Base-by-base conservation (phyloP, 1,139 yeast genomes). In the Magnusiomyces clavatus region DNA sequence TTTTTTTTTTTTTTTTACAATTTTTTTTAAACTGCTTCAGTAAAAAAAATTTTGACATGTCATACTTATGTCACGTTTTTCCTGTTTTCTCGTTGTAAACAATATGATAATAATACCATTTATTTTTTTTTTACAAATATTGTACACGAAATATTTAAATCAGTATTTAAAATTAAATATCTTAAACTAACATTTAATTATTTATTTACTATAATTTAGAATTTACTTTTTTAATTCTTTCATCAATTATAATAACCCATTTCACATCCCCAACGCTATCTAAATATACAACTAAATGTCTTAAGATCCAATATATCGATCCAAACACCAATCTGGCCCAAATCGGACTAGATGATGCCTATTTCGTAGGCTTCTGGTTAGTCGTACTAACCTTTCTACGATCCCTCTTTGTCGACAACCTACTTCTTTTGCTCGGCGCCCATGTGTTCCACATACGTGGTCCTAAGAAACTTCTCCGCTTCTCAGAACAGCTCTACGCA, bases 401-500 rank as follows among this genome's bases (percentile, higher is more conserved):
- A 57, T 77, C 86, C 2, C 67, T 76, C 34, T 62, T 80, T 45
- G 83, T 86, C 82, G 75, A 77, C 52, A 78, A 73, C 61, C 59
- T 78, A 11, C 76, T 84, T 53, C 73, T 71, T 49, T 90, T 90
- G 16, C 62, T 82, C 54, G 89, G 88, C 40, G 49, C 54, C 14
- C 53, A 63, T n/a, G 56, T 63, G 43, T 69, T 73, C 52, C 43
- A 45, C 29, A 16, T 53, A 17, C 34, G 37, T n/a, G 71, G 77
- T 1, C 65, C 64, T 14, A 82, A 79, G 62, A 78, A 82, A 1
- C 71, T 74, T 46, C 77, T 77, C 50, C 75, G 96, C 56, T 88
- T 86, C 63, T 84, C 88, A 51, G 97, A 89, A 69, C 96, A 88
- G 70, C 82, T 89, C 54, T 89, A 96, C 96, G 73, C 80, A 39